Conservation (phyloP, 2,329 filamentous ascomycete genomes). For the Graphilbum sp. region DNA sequence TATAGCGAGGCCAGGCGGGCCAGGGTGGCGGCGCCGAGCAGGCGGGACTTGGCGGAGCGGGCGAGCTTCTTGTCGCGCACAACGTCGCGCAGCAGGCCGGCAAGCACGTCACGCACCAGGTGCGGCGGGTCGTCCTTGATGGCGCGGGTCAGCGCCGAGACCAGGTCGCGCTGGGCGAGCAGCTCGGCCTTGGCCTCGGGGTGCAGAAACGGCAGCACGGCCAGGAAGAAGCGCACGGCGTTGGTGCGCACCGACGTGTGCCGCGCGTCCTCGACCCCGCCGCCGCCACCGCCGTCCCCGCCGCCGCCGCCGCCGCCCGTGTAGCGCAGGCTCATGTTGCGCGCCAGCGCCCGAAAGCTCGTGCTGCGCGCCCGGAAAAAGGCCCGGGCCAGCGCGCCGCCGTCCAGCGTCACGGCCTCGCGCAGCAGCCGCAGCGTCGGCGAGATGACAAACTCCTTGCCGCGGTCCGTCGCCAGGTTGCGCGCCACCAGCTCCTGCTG, state of each 20-base stretch:
- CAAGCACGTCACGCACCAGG: slow-evolving; percentile 59
- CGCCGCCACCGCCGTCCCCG: slow-evolving; percentile 40
- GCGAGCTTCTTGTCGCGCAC: slow-evolving; percentile 60
- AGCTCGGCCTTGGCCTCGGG: slow-evolving; percentile 67
- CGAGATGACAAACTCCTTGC: slow-evolving; percentile 77
- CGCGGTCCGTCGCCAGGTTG: slow-evolving; percentile 62
- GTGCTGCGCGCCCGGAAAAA: slow-evolving; percentile 64
- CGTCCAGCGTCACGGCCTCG: slow-evolving; percentile 75
- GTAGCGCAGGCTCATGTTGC: slow-evolving; percentile 61
- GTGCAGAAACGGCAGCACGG: slow-evolving; percentile 63
- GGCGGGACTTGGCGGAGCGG: slow-evolving; percentile 55
- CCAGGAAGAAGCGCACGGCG: slow-evolving; percentile 65
- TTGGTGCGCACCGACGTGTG: slow-evolving; percentile 71
- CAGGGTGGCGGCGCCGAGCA: slow-evolving; percentile 61
- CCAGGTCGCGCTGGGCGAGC: slow-evolving; percentile 57
- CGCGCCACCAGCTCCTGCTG: slow-evolving; percentile 68
- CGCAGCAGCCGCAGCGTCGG: slow-evolving; percentile 73
- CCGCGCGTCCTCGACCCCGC: slow-evolving; percentile 44
- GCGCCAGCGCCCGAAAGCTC: slow-evolving; percentile 63
- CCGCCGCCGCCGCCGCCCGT: slow-evolving; percentile 36
- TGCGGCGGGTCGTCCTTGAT: slow-evolving; percentile 63
- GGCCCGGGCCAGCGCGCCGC: slow-evolving; percentile 60
- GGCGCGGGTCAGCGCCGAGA: slow-evolving; percentile 56
- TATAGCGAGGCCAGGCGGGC: slow-evolving; percentile 59
- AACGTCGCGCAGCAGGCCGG: slow-evolving; percentile 51